Evolutionary conservation across 139 green algal genomes (phyloP).

Genomic region (Desmodesmus armatus): DNA sequence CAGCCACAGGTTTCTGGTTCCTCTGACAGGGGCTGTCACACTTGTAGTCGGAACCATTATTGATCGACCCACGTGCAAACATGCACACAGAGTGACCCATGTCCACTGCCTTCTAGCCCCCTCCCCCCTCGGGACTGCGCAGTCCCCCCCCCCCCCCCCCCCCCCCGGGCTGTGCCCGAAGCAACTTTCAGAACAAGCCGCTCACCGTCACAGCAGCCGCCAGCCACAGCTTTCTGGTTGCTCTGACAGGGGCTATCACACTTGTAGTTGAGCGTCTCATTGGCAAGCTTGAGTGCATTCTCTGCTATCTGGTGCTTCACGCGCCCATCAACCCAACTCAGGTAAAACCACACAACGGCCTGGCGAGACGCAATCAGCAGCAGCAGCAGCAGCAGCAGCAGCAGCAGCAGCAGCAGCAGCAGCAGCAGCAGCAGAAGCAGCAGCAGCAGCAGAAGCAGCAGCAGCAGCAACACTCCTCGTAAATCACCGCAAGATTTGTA

Average conservation of each 20-base stretch:
- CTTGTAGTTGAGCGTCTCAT: conserved; percentile 6
- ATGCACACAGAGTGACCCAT: too few relatives aligned
- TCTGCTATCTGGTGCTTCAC: neutral
- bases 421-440: neutral
- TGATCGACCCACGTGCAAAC: too few relatives aligned
- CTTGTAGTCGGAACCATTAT: neutral
- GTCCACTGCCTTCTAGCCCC: too few relatives aligned
- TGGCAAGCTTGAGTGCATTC: neutral
- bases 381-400: conserved; percentile 28
- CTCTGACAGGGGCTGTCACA: too few relatives aligned
- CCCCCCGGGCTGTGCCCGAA: neutral
- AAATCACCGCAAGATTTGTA: too few relatives aligned
- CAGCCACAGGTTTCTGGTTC: neutral
- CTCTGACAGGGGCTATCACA: conserved; percentile 26
- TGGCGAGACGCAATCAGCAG: conserved; percentile 3
- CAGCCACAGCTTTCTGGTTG: conserved; percentile 10
- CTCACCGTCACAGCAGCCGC: conserved; percentile 34
- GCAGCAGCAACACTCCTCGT: too few relatives aligned
- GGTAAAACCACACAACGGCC: conserved; percentile 34
- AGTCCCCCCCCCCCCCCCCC: too few relatives aligned
- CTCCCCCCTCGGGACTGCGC: neutral
- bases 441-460: too few relatives aligned
- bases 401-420: neutral
- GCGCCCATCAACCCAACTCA: conserved; percentile 10
- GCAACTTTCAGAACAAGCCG: neutral